Percentiles rank a stretch among this genome's conserved stretches.
These are phyloP conservation scores for Xylaria nigripes DNA, from an alignment of 495 filamentous ascomycete species.

Conservation along the genomic window DNA sequence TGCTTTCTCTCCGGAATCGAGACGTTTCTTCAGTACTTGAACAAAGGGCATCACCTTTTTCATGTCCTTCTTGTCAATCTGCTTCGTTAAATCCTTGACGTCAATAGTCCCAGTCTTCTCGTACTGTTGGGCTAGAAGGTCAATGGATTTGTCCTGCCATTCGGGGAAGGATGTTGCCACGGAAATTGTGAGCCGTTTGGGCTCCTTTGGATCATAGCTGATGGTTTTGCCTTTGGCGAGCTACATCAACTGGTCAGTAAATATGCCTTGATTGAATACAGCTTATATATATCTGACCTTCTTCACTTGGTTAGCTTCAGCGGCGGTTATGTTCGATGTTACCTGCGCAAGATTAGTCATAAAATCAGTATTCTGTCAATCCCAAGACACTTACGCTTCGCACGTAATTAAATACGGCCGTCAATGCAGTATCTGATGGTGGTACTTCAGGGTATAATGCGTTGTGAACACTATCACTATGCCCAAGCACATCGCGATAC, in stretches of 20 bases:
- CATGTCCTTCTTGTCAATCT: slow-evolving; percentile 71
- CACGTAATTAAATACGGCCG: slow-evolving; percentile 74
- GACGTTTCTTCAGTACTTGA: slow-evolving; percentile 71
- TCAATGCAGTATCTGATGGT: slow-evolving; percentile 51
- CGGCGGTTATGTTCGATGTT: slow-evolving; percentile 70
- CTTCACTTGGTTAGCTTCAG: slow-evolving; percentile 71
- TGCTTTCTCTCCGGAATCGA: slow-evolving; percentile 51
- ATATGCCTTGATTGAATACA: neutral
- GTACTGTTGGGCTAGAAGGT: slow-evolving; percentile 44
- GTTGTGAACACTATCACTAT: slow-evolving; percentile 67
- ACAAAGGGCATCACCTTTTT: slow-evolving; percentile 99
- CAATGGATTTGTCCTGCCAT: slow-evolving; percentile 91
- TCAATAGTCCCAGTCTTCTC: slow-evolving; percentile 34
- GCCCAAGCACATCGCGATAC: slow-evolving; percentile 79
- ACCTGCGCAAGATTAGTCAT: neutral
- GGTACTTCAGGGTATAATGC: slow-evolving; percentile 68
- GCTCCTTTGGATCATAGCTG: slow-evolving; percentile 77
- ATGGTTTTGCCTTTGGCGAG: slow-evolving; percentile 77
- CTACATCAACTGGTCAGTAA: neutral
- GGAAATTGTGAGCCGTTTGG: slow-evolving; percentile 87
- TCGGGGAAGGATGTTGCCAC: slow-evolving; percentile 65
- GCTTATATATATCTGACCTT: slow-evolving; percentile 38
- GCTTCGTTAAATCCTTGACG: slow-evolving; percentile 69
- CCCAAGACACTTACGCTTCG: slow-evolving; percentile 41
- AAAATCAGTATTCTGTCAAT: neutral